Conservation (phyloP, 148 eudicot species). For the Talinum fruticosum region DNA sequence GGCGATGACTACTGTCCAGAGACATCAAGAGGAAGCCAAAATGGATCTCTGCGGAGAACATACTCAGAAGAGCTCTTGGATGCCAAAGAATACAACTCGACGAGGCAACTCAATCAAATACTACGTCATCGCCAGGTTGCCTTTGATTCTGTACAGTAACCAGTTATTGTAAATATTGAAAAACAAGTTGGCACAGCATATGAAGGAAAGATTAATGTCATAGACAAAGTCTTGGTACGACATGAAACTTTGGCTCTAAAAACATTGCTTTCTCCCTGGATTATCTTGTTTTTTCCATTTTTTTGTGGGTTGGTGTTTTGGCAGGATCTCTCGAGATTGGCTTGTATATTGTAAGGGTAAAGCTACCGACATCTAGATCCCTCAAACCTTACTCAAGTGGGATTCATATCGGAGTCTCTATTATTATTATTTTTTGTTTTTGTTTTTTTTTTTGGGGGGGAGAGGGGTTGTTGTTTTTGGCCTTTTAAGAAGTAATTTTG, state of each 20-base stretch:
- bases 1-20: slow-evolving; percentile 31
- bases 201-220: neutral
- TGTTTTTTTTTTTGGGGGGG: neutral
- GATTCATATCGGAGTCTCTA: too few species aligned
- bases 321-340: too few species aligned
- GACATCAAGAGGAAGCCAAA: slow-evolving; percentile 20
- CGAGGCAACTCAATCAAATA: slow-evolving; percentile 48
- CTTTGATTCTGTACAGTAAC: slow-evolving; percentile 27
- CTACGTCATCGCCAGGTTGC: slow-evolving; percentile 46
- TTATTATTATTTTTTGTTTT: too few species aligned
- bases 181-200: neutral
- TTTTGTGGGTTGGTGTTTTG: too few species aligned
- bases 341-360: too few species aligned
- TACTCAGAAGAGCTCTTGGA: slow-evolving; percentile 70
- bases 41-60: slow-evolving; percentile 42
- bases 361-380: too few species aligned
- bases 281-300: too few species aligned
- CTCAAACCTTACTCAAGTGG: too few species aligned
- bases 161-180: neutral
- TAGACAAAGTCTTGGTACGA: neutral
- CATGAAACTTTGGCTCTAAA: too few species aligned
- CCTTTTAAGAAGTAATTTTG: too few species aligned
- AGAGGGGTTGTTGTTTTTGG: neutral
- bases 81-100: slow-evolving; percentile 70
- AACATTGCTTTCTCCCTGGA: too few species aligned